phyloP scores from a whole-genome alignment of 192 early-diverging fungal genomes.

The Coemansia sp. region DNA sequence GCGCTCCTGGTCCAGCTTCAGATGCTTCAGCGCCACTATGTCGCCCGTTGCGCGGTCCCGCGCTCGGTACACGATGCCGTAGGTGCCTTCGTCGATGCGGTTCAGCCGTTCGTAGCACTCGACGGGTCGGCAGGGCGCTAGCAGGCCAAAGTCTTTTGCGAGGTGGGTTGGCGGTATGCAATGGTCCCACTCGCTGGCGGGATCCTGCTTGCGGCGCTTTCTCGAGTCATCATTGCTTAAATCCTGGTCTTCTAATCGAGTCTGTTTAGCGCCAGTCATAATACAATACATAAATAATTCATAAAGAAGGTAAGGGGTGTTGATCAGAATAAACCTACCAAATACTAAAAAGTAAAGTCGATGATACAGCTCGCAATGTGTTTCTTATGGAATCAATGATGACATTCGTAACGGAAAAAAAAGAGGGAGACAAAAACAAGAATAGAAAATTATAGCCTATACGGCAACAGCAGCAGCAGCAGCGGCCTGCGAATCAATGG shows the following conservation, averaged over 20 bases:
- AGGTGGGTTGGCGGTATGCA: conserved; percentile 26
- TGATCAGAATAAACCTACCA: neutral
- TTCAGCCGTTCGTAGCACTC: conserved; percentile 90
- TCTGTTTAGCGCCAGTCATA: neutral
- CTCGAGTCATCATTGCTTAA: neutral
- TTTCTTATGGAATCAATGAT: neutral
- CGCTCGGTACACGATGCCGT: conserved; percentile 95
- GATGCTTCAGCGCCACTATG: conserved; percentile 74
- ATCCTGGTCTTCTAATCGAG: neutral
- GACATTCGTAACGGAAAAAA: neutral
- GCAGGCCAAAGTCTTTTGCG: neutral
- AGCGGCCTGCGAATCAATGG: conserved; percentile 7
- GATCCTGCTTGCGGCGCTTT: conserved; percentile 8
- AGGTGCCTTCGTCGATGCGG: conserved; percentile 95
- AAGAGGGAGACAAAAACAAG: neutral
- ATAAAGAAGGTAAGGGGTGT: no score
- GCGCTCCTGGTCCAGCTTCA: conserved; percentile 74
- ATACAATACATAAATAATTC: neutral
- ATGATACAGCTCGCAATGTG: neutral
- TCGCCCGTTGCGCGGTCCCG: conserved; percentile 76
- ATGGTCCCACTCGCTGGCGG: neutral
- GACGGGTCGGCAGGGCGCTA: conserved; percentile 29
- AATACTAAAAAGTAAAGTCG: neutral
- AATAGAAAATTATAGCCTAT: neutral
- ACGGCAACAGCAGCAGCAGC: neutral